Evolutionary conservation across 2,329 filamentous ascomycete genomes (phyloP).

Genomic region (Penicillium sp.): DNA sequence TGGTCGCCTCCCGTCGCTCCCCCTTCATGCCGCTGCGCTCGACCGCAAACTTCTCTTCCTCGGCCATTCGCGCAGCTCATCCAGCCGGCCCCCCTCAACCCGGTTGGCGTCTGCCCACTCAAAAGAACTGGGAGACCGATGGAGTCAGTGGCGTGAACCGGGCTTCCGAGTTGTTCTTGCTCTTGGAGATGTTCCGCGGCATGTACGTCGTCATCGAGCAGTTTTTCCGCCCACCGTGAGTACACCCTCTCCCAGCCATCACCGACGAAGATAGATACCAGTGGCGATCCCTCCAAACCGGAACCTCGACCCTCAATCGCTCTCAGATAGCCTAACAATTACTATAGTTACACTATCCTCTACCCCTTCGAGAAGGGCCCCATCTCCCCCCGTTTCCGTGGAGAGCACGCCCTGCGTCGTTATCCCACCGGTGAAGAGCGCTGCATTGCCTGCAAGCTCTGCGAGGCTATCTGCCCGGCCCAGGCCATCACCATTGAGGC

Average conservation of each 20-base stretch:
- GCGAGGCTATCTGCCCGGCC: slow-evolving; percentile 96
- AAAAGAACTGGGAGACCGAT: slow-evolving; percentile 78
- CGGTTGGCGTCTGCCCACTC: slow-evolving; percentile 77
- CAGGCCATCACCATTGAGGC: slow-evolving; percentile 99
- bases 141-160: slow-evolving; percentile 78
- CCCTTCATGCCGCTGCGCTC: slow-evolving; percentile 46
- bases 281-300: neutral
- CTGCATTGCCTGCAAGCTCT: slow-evolving; percentile 99
- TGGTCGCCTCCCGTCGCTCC: slow-evolving; percentile 47
- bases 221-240: slow-evolving; percentile 96
- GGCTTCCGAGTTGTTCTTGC: slow-evolving; percentile 89
- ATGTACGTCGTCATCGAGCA: slow-evolving; percentile 99
- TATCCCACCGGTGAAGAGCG: slow-evolving; percentile 98
- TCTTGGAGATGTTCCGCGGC: slow-evolving; percentile 93
- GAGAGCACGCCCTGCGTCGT: slow-evolving; percentile 92
- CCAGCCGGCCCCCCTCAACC: slow-evolving; percentile 78
- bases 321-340: slow-evolving; percentile 6
- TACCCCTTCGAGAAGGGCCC: slow-evolving; percentile 99
- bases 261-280: too few relatives aligned
- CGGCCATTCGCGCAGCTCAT: slow-evolving; percentile 64
- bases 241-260: too few relatives aligned
- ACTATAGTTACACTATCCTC: slow-evolving; percentile 89
- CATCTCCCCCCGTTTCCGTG: slow-evolving; percentile 96
- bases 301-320: slow-evolving; percentile 8
- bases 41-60: slow-evolving; percentile 66